Conservation (phyloP, 2,329 filamentous ascomycete genomes). For the Alternaria infectoria region DNA sequence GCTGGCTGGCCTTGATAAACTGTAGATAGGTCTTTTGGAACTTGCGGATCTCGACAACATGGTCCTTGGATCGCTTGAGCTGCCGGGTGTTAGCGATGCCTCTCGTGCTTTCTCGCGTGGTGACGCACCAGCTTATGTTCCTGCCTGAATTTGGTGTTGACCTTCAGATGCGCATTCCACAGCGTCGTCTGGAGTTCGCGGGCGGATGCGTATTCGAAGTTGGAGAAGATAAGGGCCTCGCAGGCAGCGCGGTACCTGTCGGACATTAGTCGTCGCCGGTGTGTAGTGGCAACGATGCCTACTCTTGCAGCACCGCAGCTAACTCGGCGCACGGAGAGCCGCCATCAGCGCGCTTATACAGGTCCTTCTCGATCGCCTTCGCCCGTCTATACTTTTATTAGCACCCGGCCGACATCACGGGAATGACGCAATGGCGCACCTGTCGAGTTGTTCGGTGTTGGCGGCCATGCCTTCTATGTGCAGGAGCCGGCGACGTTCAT, state of each 20-base stretch:
- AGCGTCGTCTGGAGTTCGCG: conserved; percentile 72
- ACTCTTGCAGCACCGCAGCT: conserved; percentile 51
- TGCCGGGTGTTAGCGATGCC: conserved; percentile 20
- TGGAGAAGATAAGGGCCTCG: conserved; percentile 73
- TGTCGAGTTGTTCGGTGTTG: conserved; percentile 58
- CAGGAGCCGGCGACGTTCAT: conserved; percentile 37
- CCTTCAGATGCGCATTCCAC: conserved; percentile 78
- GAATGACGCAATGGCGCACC: conserved; percentile 48
- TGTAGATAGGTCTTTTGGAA: conserved; percentile 80
- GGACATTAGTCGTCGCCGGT: conserved; percentile 22
- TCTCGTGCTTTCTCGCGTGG: neutral
- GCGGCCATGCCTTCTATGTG: conserved; percentile 51
- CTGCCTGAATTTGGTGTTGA: conserved; percentile 80
- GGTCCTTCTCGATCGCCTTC: conserved; percentile 56
- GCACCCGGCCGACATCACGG: conserved; percentile 8
- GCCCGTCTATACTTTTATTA: conserved; percentile 48
- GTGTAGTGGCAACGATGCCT: conserved; percentile 9
- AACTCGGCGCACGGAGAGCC: conserved; percentile 59
- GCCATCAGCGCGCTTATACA: conserved; percentile 58
- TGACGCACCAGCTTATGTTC: conserved; percentile 47
- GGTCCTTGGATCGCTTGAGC: conserved; percentile 60
- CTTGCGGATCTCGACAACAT: conserved; percentile 72
- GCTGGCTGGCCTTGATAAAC: conserved; percentile 86
- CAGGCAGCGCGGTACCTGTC: conserved; percentile 73
- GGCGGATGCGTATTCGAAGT: conserved; percentile 70